phyloP scores from a whole-genome alignment of 345 rosid genomes.

The Acer saccharum region DNA sequence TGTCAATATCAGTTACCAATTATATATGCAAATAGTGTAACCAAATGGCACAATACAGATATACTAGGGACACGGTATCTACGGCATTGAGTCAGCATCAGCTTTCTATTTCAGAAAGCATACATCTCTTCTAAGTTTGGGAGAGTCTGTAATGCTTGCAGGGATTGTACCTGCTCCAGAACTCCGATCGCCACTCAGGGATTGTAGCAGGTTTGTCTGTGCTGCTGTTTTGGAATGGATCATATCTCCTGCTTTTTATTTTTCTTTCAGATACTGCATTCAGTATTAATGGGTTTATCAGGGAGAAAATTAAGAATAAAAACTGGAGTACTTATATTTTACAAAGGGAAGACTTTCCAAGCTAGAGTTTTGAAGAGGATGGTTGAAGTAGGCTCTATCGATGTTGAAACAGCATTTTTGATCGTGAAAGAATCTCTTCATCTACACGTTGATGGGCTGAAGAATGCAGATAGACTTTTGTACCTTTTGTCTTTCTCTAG shows the following conservation, averaged over 20 bases:
- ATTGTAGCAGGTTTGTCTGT: constrained; percentile 25
- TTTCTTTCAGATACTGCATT: background rate
- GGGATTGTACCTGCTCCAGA: constrained; percentile 38
- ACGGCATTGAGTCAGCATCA: constrained; percentile 38
- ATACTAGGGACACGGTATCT: constrained; percentile 37
- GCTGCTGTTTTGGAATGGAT: background rate
- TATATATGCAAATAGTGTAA: background rate
- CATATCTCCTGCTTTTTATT: background rate
- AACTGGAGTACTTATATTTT: background rate
- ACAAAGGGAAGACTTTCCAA: constrained; percentile 36
- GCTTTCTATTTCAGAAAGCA: constrained; percentile 34
- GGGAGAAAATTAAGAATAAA: background rate
- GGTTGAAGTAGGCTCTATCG: constrained; percentile 31
- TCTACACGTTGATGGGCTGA: constrained; percentile 12
- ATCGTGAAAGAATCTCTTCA: constrained; percentile 21
- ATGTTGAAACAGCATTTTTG: constrained; percentile 24
- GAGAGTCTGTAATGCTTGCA: constrained; percentile 32
- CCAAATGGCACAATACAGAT: constrained; percentile 19
- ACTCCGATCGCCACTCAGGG: constrained; percentile 30
- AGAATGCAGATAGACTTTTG: constrained; percentile 20
- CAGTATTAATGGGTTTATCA: background rate
- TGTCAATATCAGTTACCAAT: background rate
- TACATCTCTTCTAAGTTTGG: constrained; percentile 34
- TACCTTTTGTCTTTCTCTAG: constrained; percentile 17
- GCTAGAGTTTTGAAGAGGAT: constrained; percentile 38